Evolutionary conservation across 805 yeast species (phyloP), one percentile per base, ranked within the genome.

Genomic region (Sugiyamaella marilandica): DNA sequence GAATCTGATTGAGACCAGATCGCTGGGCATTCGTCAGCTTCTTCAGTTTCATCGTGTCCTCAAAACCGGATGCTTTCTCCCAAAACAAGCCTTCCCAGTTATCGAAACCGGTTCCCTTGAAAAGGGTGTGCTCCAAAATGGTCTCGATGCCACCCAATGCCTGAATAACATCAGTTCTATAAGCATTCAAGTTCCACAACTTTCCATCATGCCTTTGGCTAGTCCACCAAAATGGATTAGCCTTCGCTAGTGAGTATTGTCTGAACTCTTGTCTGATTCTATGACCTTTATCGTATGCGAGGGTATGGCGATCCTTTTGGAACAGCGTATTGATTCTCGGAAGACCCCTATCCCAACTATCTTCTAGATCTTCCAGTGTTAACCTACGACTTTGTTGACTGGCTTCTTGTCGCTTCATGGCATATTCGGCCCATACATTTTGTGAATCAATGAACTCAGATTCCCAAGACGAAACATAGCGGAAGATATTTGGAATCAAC

Each of bases 21-120:
- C 99, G 77, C 74, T 94, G 99, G 1, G 99, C 99, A 70, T 92
- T 92, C 1, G 99, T 94, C 60, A 94, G 77, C 66, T 92, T 94
- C 68, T 91, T 90, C 70, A 90, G 87, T 66, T 91, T 92, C 79
- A 94, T 79, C 0, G 96, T 86, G 63, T 94, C 99, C 68, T 94
- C 99, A 66, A 91, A 94, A 0, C 99, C 99, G 26, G 96, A 84
- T 0, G 95, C 95, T 66, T 91, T 91, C 65, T 94, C 99, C 99
- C 99, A 94, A 69, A 94, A 94, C 24, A 94, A 73, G 3, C 99
- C 98, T 72, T 94, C 99, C 99, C 99, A 94, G 8, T 95, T 87
- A 60, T 87, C 95, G 65, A 94, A 94, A 0, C 99, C 99, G 1
- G 99, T 94, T 10, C 95, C 99, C 65, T 87, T 89, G 74, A 94